phyloP scores from a whole-genome alignment of 805 yeast species.

The Starmera quercuum region DNA sequence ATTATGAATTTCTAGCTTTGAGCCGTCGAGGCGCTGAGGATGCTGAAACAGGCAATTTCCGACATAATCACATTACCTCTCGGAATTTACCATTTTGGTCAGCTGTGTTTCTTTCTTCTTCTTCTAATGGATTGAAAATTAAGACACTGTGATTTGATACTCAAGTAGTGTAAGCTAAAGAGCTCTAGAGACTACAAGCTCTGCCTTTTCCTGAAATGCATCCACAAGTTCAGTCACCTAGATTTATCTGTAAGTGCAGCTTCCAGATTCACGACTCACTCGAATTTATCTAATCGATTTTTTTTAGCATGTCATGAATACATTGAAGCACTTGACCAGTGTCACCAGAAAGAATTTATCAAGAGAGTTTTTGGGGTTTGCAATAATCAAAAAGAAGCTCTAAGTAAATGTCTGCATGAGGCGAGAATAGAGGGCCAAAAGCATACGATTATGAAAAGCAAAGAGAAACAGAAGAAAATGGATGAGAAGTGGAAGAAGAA shows the following conservation, averaged over 20 bases:
- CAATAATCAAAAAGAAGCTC: constrained; percentile 73
- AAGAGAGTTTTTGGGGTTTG: constrained; percentile 76
- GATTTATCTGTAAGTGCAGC: constrained; percentile 33
- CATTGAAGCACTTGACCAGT: constrained; percentile 82
- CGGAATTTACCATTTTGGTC: too few species aligned
- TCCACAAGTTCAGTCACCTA: constrained; percentile 44
- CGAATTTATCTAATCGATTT: constrained; percentile 2
- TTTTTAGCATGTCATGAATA: constrained; percentile 62
- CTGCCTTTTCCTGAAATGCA: constrained; percentile 43
- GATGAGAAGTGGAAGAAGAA: constrained; percentile 51
- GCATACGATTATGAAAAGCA: constrained; percentile 41
- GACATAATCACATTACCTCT: too few species aligned
- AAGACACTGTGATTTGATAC: too few species aligned
- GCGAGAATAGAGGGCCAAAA: constrained; percentile 61
- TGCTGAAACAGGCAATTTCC: too few species aligned
- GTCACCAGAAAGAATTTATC: constrained; percentile 66
- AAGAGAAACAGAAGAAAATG: constrained; percentile 46
- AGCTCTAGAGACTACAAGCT: too few species aligned
- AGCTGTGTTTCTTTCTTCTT: too few species aligned
- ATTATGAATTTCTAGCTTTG: too few species aligned
- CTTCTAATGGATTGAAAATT: too few species aligned
- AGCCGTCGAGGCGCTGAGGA: too few species aligned
- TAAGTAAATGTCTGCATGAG: constrained; percentile 71
- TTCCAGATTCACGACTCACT: too few species aligned
- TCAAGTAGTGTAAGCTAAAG: too few species aligned